These are phyloP conservation scores for Blastobotrys persicus DNA, from an alignment of 1,139 yeast genomes.

Conservation along the genomic window DNA sequence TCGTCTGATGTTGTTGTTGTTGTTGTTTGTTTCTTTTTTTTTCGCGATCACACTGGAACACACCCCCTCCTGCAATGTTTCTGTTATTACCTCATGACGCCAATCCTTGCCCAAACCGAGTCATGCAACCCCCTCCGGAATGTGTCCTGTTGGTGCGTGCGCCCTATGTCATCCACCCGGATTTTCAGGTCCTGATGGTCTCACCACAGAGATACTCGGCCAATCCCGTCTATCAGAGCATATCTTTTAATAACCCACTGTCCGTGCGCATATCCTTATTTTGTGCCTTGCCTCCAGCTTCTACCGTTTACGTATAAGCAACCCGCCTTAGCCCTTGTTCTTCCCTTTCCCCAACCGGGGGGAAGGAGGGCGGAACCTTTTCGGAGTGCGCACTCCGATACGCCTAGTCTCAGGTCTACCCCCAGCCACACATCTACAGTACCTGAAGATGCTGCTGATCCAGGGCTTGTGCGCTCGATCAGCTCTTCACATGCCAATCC, in stretches of 20 bases:
- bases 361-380: too few relatives aligned
- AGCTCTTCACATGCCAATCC: too few relatives aligned
- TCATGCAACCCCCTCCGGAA: neutral
- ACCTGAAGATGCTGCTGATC: neutral
- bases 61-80: neutral
- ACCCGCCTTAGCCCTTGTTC: too few relatives aligned
- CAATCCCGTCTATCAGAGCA: neutral
- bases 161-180: neutral
- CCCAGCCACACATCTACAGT: neutral
- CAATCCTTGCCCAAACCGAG: neutral
- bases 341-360: too few relatives aligned
- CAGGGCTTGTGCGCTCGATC: too few relatives aligned
- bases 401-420: neutral
- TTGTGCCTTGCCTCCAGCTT: too few relatives aligned
- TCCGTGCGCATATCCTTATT: too few relatives aligned
- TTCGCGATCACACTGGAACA: neutral
- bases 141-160: neutral
- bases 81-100: neutral
- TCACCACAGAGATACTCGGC: neutral
- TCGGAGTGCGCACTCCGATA: too few relatives aligned
- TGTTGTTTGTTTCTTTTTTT: too few relatives aligned
- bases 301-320: too few relatives aligned
- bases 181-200: neutral
- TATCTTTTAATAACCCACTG: too few relatives aligned
- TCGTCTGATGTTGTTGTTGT: neutral